Evolutionary conservation across 2,329 filamentous ascomycete genomes (phyloP).

Genomic region (Trichoderma koningiopsis): DNA sequence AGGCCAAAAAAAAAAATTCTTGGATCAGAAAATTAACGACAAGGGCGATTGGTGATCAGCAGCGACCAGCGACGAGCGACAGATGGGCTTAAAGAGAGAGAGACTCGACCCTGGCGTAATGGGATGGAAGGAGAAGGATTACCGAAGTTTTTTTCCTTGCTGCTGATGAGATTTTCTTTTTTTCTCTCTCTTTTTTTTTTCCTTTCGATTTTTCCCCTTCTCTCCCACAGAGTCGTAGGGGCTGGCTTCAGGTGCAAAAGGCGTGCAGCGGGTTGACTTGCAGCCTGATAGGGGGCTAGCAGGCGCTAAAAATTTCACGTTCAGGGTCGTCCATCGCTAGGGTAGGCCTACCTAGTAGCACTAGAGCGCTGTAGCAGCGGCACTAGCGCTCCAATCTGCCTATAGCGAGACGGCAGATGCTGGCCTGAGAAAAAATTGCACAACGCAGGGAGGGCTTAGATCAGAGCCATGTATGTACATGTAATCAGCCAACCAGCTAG

Average conservation of each 20-base stretch:
- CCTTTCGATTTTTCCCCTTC: too few species aligned
- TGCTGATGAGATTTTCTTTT: not conserved
- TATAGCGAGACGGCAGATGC: not conserved
- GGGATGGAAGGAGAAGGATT: not conserved
- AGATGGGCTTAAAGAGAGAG: not conserved
- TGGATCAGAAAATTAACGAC: slow-evolving; percentile 11
- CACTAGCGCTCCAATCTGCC: not conserved
- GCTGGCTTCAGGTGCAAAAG: not conserved
- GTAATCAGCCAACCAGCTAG: not conserved
- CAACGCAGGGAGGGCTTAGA: not conserved
- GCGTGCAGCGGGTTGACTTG: not conserved
- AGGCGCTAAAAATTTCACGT: slow-evolving; percentile 13
- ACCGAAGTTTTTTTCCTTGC: not conserved
- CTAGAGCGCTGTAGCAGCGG: not conserved
- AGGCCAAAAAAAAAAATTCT: slow-evolving; percentile 1
- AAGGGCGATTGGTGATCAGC: not conserved
- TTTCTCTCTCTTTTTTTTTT: not conserved
- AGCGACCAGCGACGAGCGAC: not conserved
- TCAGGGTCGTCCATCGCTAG: slow-evolving; percentile 15
- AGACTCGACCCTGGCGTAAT: not conserved
- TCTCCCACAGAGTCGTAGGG: not conserved
- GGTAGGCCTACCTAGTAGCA: not conserved
- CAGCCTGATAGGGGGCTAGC: slow-evolving; percentile 16
- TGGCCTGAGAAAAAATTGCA: slow-evolving; percentile 4
- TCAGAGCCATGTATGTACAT: not conserved